A percentile compares a stretch with the other conserved stretches of the same genome.
phyloP scores from a whole-genome alignment of 106 monocot species.

The Apostasia ramifera region DNA sequence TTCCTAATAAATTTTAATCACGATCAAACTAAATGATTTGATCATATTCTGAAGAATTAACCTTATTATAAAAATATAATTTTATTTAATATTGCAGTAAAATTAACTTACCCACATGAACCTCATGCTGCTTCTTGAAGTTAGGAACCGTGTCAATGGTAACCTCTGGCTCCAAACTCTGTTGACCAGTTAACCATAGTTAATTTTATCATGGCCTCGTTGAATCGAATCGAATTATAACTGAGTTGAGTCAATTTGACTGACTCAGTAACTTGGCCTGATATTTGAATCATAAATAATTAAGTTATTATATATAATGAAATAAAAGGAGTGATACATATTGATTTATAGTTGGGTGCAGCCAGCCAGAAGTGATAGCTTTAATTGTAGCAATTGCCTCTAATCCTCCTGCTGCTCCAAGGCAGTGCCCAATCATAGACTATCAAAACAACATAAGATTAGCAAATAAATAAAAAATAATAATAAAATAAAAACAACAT shows the following conservation, averaged over 20 bases:
- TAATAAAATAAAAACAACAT: neutral
- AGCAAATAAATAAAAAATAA: neutral
- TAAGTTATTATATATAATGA: neutral
- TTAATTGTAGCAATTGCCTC: constrained; percentile 55
- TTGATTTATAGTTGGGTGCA: constrained; percentile 65
- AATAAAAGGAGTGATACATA: constrained; percentile 14
- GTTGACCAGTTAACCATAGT: neutral
- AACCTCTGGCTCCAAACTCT: constrained; percentile 7
- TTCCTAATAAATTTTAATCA: too few relatives aligned
- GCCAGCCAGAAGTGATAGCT: constrained; percentile 51
- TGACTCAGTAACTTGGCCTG: too few relatives aligned
- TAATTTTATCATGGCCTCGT: too few relatives aligned
- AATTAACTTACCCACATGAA: constrained; percentile 4
- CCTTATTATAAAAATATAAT: too few relatives aligned
- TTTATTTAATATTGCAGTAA: neutral
- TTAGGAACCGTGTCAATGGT: constrained; percentile 6
- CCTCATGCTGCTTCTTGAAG: constrained; percentile 4
- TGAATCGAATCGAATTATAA: too few relatives aligned
- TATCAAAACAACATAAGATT: neutral
- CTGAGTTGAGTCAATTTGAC: too few relatives aligned
- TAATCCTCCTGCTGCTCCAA: constrained; percentile 47
- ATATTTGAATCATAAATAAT: neutral
- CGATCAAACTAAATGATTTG: too few relatives aligned
- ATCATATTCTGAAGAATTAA: too few relatives aligned
- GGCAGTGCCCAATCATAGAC: constrained; percentile 57